Evolutionary conservation across 2,329 filamentous ascomycete genomes (phyloP), one percentile per base, ranked within the genome.

Genomic region (Phyllosticta citribraziliensis): DNA sequence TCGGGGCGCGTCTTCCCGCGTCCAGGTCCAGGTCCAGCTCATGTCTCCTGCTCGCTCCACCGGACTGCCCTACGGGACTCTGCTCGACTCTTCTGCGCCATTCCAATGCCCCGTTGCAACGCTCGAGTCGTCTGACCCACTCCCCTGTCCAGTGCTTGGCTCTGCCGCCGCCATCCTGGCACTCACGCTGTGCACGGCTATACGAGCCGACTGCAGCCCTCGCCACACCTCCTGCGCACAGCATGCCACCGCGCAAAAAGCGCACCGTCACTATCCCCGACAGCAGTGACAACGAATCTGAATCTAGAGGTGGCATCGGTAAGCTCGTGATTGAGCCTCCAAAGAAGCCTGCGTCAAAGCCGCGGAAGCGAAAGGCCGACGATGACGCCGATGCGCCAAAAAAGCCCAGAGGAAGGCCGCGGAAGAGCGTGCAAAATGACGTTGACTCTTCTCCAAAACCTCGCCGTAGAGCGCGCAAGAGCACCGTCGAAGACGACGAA

Each of bases 241-340:
- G 50, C 54, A 61, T 61, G 59, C 59, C 59, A 47, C 40, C 54
- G n/a, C 50, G 59, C 20, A 61, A 57, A 33, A 61, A 54, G 51
- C 59, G 59, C 14, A 54, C 24, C 22, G n/a, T 61, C 55, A 61
- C 59, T 40, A 27, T 61, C 5, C 54, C 20, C 10, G 47, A 47
- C 55, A 61, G 59, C 59, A 61, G 59, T 47, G 59, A 61, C 50
- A 20, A 27, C 30, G 59, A 27, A 24, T 8, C 52, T 19, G 24
- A 25, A 5, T 53, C n/a, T 19, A 12, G 1, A 12, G 19, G 12
- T 19, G 40, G 40, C 40, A 52, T 52, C 47, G 58, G 25, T 11
- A 40, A 24, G 12, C 40, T 47, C n/a, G 24, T 33, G 2, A 25
- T 54, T 0, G 58, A 35, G 55, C 47, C 53, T 9, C 17, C 47